Percentiles rank a stretch among this genome's conserved stretches.
phyloP scores from a whole-genome alignment of 202 grass and related monocot genomes.

The Zoysia matrella region DNA sequence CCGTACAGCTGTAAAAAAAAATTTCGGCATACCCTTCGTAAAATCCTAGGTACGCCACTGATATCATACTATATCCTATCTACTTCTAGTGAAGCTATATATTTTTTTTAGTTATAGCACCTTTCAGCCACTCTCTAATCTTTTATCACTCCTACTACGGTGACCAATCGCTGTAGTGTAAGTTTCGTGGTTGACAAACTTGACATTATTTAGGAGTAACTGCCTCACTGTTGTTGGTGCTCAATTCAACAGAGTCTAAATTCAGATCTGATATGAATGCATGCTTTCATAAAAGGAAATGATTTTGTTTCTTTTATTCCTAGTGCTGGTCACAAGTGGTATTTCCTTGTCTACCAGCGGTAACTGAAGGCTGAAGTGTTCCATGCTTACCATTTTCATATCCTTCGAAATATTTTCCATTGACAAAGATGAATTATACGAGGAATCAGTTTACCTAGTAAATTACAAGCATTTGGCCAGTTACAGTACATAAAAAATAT shows the following conservation, averaged over 20 bases:
- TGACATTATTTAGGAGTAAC: background rate
- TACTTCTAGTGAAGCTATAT: background rate
- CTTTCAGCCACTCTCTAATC: constrained; percentile 24
- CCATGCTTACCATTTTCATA: background rate
- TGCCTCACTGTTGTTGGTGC: background rate
- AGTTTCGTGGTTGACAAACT: background rate
- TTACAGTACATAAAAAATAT: too few species aligned
- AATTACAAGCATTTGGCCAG: background rate
- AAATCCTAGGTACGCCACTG: too few species aligned
- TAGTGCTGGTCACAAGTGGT: background rate
- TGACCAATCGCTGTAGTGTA: background rate
- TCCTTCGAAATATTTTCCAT: background rate
- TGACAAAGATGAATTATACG: background rate
- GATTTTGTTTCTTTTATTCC: background rate
- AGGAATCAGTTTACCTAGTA: background rate
- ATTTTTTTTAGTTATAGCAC: background rate
- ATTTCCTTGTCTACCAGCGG: too few species aligned
- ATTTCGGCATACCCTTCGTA: too few species aligned
- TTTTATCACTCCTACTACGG: background rate
- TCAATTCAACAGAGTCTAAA: constrained; percentile 2
- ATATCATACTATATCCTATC: background rate
- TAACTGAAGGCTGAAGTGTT: too few species aligned
- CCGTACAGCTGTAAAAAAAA: too few species aligned
- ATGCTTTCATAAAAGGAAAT: background rate
- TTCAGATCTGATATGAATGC: background rate